Percentiles rank a stretch among this genome's conserved stretches.
phyloP scores from a whole-genome alignment of 768 basidiomycete genomes.

The Mycena maculata region DNA sequence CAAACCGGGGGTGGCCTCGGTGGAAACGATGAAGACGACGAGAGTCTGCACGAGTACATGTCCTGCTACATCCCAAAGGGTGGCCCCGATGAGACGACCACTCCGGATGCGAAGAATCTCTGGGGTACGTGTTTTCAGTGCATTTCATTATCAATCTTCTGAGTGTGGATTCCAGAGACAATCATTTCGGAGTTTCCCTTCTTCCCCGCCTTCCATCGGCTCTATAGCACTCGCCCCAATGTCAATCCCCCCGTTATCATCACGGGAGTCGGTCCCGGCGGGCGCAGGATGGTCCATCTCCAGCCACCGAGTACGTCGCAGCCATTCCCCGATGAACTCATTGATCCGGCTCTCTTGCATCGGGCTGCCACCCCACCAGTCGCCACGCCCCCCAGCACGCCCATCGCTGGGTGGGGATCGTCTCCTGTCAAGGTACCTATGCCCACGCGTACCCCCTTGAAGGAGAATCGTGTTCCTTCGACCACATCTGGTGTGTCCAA shows the following conservation, averaged over 20 bases:
- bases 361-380: neutral
- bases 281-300: slow-evolving; percentile 24
- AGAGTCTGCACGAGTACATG: slow-evolving; percentile 11
- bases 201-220: slow-evolving; percentile 27
- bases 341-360: neutral
- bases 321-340: slow-evolving; percentile 9
- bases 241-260: slow-evolving; percentile 35
- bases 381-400: neutral
- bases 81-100: slow-evolving; percentile 32
- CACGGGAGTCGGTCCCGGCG: slow-evolving; percentile 39
- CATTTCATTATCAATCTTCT: neutral
- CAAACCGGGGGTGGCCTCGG: slow-evolving; percentile 30
- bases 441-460: neutral
- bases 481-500: neutral
- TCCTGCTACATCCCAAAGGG: slow-evolving; percentile 16
- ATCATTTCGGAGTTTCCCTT: slow-evolving; percentile 32
- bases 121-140: slow-evolving; percentile 36
- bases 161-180: neutral
- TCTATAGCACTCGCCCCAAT: slow-evolving; percentile 31
- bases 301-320: slow-evolving; percentile 12
- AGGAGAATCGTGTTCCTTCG: neutral
- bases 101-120: slow-evolving; percentile 34
- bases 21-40: slow-evolving; percentile 6
- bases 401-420: neutral
- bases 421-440: neutral